Base-by-base conservation (phyloP, 2,329 filamentous ascomycete species). In the Alternaria atra region DNA sequence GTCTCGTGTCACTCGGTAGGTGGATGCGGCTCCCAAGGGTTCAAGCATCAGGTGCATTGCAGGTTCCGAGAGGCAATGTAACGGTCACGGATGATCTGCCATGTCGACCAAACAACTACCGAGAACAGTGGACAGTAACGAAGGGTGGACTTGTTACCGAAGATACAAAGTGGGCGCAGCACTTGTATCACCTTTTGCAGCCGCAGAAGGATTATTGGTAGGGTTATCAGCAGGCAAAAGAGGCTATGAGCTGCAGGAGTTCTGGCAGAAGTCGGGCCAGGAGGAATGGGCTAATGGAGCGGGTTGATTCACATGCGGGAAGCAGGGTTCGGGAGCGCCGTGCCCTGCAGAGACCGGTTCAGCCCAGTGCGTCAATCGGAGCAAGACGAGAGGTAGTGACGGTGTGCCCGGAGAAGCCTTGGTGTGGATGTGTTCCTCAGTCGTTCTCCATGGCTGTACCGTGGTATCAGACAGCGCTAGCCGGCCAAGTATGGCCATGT, bases 51-150 rank as follows among this genome's bases (percentile, higher is more conserved):
- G 17, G 47, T 52, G 47, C 47, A 52, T 52, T 37, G 55, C 17
- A 20, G 39, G 34, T 58, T 35, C 47, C 39, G 34, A 52, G 23
- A 23, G 29, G 30, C 20, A 34, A 58, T 46, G 51, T 27, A 50
- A 60, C 34, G 42, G 52, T 55, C 37, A 55, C 55, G 15, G 23
- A 23, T 40, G 32, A 54, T 52, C 42, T 58, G 50, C 55, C 32
- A 44, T 37, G 15, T n/a, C 40, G 42, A 34, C 48, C 43, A 46
- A 27, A 32, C 8, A 29, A 27, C 25, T 30, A 27, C 20, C 15
- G 30, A 29, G 39, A 32, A 23, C 5, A 12, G 34, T n/a, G 25
- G 12, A 48, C 32, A 34, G 32, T 44, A 32, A 52, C 54, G 52
- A 56, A 42, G 54, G 51, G 17, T 44, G 57, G 25, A n/a, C 23